These are phyloP conservation scores for Cicer yamashitae DNA, from an alignment of 306 rosid genomes.

Conservation along the genomic window DNA sequence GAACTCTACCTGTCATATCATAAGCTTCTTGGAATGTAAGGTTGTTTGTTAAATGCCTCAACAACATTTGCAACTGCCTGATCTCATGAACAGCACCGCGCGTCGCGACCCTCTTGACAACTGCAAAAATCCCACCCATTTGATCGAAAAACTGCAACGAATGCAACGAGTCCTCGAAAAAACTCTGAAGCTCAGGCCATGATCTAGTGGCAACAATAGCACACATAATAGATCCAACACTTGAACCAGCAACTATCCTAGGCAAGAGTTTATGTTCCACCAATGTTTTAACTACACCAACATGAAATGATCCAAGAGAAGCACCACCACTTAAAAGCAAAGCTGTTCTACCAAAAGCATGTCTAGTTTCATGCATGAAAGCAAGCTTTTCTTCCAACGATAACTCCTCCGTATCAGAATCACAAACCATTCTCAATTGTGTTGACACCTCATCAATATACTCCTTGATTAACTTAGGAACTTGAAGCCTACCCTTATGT, in stretches of 20 bases:
- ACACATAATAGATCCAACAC: slow-evolving; percentile 97
- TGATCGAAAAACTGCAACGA: slow-evolving; percentile 88
- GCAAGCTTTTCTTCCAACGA: slow-evolving; percentile 87
- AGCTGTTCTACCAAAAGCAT: slow-evolving; percentile 97
- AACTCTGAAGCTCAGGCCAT: slow-evolving; percentile 97
- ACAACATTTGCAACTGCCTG: slow-evolving; percentile 86
- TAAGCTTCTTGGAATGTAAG: slow-evolving; percentile 98
- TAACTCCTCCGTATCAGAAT: slow-evolving; percentile 84
- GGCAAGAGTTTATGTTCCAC: slow-evolving; percentile 94
- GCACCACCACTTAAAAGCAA: slow-evolving; percentile 97
- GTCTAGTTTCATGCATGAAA: slow-evolving; percentile 95
- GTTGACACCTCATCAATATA: slow-evolving; percentile 87
- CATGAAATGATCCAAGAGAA: slow-evolving; percentile 92
- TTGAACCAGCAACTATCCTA: slow-evolving; percentile 94
- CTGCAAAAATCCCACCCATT: slow-evolving; percentile 90
- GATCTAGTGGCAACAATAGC: slow-evolving; percentile 93
- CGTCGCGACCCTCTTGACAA: slow-evolving; percentile 84
- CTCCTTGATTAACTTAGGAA: slow-evolving; percentile 85
- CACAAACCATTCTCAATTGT: slow-evolving; percentile 91
- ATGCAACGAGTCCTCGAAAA: slow-evolving; percentile 89
- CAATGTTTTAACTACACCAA: slow-evolving; percentile 83
- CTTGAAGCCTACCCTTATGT: slow-evolving; percentile 90
- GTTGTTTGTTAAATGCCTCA: slow-evolving; percentile 87
- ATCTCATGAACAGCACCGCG: slow-evolving; percentile 94
- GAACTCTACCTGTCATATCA: slow-evolving; percentile 96